Percentiles rank a stretch among this genome's conserved stretches.
phyloP scores from a whole-genome alignment of 306 rosid genomes.

The Trifolium pratense region DNA sequence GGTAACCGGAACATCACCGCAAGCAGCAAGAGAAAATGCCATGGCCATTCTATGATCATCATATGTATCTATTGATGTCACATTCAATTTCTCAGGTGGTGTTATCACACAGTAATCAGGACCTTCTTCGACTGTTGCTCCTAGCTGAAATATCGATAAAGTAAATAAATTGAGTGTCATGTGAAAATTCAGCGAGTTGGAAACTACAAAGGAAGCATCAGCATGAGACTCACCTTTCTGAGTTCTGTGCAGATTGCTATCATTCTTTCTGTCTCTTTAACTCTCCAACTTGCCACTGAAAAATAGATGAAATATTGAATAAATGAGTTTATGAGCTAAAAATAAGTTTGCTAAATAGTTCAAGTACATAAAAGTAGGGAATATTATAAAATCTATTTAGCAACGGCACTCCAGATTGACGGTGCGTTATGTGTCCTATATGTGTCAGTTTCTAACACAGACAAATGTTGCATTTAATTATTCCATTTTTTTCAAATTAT shows the following conservation, averaged over 20 bases:
- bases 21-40: constrained; percentile 99
- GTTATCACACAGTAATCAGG: constrained; percentile 94
- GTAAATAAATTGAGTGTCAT: neutral
- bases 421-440: neutral
- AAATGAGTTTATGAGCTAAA: constrained; percentile 9
- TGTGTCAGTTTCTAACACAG: neutral
- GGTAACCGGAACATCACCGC: constrained; percentile 91
- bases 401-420: neutral
- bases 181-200: neutral
- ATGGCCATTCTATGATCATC: constrained; percentile 99
- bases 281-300: constrained; percentile 99
- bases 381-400: neutral
- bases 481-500: too few species aligned
- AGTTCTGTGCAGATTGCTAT: constrained; percentile 99
- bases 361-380: constrained; percentile 15
- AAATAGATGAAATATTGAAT: constrained; percentile 36
- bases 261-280: constrained; percentile 99
- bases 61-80: constrained; percentile 86
- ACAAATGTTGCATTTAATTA: neutral
- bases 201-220: constrained; percentile 6
- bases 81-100: constrained; percentile 84
- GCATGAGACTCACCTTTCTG: constrained; percentile 66
- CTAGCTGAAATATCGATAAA: constrained; percentile 63
- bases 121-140: constrained; percentile 98
- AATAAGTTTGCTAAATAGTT: constrained; percentile 30